Evolutionary conservation across 306 rosid genomes (phyloP), one percentile per base, ranked within the genome.

Genomic region (Herpetospermum pedunculosum): DNA sequence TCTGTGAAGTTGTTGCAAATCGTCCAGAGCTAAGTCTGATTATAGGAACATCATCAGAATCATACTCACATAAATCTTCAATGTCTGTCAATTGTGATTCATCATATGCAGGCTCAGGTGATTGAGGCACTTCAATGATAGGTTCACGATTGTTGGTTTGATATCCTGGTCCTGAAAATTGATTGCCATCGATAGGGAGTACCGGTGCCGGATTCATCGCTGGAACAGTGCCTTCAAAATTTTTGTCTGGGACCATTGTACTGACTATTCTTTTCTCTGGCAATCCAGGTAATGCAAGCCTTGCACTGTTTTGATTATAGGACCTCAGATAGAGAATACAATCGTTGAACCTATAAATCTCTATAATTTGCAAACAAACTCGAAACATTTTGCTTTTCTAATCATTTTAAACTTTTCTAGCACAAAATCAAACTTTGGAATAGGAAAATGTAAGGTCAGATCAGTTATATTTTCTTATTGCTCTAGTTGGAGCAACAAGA

Each of bases 61-160:
- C 72, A 53, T 65, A 72, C 0, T 14, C 2, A 49, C 1, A 71
- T 38, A 69, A 48, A 55, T 88, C 91, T 65, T 84, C 91, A 32
- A 79, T 77, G 28, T 80, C 79, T 1, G 48, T 32, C 16, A 13
- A 68, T 59, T 55, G 72, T 10, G 28, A 1, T 37, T 78, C 25
- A 14, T 8, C 5, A 37, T 0, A 16, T 53, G 72, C 80, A 13
- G 23, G 76, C 57, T 34, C 29, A 0, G 87, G 88, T 29, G 73
- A 67, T 21, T 3, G 35, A 41, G 90, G 91, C 43, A 38, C 44
- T 78, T 89, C 94, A 49, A 92, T 58, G 53, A 89, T 84, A 11
- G 94, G 89, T 53, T 85, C 89, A 38, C 62, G 76, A 6, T 30
- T 38, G 6, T 60, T 34, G 8, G 35, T 21, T 44, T 30, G 34